Percentiles rank a stretch among this genome's conserved stretches.
These are phyloP conservation scores for Eremomyces bilateralis DNA, from an alignment of 495 filamentous ascomycete species.

Conservation along the genomic window DNA sequence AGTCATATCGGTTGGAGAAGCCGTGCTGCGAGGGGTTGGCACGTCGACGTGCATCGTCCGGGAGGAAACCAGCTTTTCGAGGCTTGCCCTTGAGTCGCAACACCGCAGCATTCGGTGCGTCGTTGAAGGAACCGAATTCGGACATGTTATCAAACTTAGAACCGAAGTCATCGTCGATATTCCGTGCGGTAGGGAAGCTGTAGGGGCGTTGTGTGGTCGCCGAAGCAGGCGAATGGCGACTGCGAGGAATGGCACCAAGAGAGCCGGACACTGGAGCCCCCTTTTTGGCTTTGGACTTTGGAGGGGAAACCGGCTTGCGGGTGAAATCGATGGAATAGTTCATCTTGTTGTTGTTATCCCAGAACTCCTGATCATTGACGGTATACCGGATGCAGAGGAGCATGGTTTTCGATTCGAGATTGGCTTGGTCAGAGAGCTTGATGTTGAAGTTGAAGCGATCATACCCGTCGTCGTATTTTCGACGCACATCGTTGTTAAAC, in stretches of 20 bases:
- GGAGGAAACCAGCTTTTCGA: conserved; percentile 8
- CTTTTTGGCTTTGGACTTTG: conserved; percentile 30
- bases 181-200: conserved; percentile 33
- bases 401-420: conserved; percentile 73
- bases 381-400: conserved; percentile 81
- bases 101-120: conserved; percentile 23
- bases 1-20: conserved; percentile 85
- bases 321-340: conserved; percentile 89
- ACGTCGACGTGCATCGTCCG: conserved; percentile 24
- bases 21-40: conserved; percentile 36
- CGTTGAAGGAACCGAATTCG: conserved; percentile 30
- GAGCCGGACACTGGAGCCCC: conserved; percentile 32
- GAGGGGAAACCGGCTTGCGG: conserved; percentile 53
- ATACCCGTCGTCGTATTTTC: conserved; percentile 44
- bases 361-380: conserved; percentile 68
- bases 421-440: conserved; percentile 74
- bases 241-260: conserved; percentile 46
- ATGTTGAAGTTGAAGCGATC: conserved; percentile 89
- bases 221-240: conserved; percentile 32
- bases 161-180: conserved; percentile 43
- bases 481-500: conserved; percentile 57
- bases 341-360: conserved; percentile 74
- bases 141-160: conserved; percentile 29
- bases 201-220: conserved; percentile 25
- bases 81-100: conserved; percentile 20